Conservation (phyloP, 139 green algal genomes). For the Choricystis sp. region DNA sequence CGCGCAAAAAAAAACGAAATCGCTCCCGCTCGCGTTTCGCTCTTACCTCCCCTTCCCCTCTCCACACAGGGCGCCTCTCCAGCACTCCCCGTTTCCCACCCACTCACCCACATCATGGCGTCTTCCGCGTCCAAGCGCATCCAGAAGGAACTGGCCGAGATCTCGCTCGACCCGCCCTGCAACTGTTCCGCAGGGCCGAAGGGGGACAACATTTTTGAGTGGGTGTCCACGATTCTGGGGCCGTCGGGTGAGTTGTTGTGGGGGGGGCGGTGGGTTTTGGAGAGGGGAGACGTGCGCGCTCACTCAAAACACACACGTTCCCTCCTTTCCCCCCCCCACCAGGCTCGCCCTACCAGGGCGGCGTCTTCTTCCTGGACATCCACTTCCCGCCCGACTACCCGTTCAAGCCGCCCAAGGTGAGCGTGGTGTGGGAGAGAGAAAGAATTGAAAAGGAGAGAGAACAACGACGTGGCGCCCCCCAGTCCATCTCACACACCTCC, state of each 20-base stretch:
- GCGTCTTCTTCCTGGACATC: constrained; percentile 93
- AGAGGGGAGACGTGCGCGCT: neutral
- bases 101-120: too few species aligned
- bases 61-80: too few species aligned
- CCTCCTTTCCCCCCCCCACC: constrained; percentile 1
- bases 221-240: constrained; percentile 86
- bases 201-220: constrained; percentile 95
- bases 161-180: constrained; percentile 75
- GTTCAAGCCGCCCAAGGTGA: constrained; percentile 85
- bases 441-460: neutral
- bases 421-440: constrained; percentile 1
- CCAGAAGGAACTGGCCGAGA: constrained; percentile 90
- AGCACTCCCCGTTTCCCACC: too few species aligned
- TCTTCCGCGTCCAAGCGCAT: constrained; percentile 44
- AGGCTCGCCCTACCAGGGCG: constrained; percentile 75
- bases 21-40: too few species aligned
- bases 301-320: neutral
- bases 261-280: neutral
- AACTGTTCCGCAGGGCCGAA: constrained; percentile 92
- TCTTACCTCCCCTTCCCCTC: too few species aligned
- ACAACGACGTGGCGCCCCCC: neutral
- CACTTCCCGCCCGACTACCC: constrained; percentile 88
- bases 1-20: too few species aligned
- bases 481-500: neutral
- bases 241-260: constrained; percentile 39